phyloP scores from a whole-genome alignment of 441 rosid species.

The Mallotus repandus region DNA sequence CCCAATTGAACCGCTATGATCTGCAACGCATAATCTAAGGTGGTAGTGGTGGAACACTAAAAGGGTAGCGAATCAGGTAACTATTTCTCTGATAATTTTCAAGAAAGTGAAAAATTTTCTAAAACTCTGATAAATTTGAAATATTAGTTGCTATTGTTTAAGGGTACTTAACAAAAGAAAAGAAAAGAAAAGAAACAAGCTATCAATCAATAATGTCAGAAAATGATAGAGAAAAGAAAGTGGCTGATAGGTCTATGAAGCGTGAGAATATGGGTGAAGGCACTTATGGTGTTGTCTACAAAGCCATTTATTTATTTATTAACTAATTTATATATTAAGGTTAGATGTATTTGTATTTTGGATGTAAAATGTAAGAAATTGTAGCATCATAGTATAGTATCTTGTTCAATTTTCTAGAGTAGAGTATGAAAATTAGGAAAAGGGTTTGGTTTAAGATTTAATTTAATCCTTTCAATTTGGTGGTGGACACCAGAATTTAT shows the following conservation, averaged over 20 bases:
- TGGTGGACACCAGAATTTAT: not conserved
- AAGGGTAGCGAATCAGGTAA: too few relatives aligned
- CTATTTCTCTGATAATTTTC: too few relatives aligned
- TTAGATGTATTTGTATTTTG: too few relatives aligned
- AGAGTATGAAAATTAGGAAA: not conserved
- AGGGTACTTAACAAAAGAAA: not conserved
- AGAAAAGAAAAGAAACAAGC: not conserved
- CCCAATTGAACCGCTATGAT: too few relatives aligned
- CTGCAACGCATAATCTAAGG: too few relatives aligned
- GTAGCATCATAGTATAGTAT: not conserved
- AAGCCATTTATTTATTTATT: constrained; percentile 44
- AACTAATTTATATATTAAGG: too few relatives aligned
- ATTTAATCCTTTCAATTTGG: not conserved
- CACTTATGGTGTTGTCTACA: constrained; percentile 91
- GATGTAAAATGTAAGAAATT: too few relatives aligned
- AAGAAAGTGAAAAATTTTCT: too few relatives aligned
- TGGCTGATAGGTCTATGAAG: constrained; percentile 88
- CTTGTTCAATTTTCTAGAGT: not conserved
- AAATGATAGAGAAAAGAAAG: constrained; percentile 69
- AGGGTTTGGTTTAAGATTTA: not conserved
- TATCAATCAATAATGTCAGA: constrained; percentile 27
- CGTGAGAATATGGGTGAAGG: constrained; percentile 92
- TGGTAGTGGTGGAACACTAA: too few relatives aligned
- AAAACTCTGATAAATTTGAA: too few relatives aligned
- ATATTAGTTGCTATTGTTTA: too few relatives aligned